A percentile compares a stretch with the other conserved stretches of the same genome.
Evolutionary conservation across 352 stramenopile species (phyloP).

Genomic region (Phytophthora cryptogea): DNA sequence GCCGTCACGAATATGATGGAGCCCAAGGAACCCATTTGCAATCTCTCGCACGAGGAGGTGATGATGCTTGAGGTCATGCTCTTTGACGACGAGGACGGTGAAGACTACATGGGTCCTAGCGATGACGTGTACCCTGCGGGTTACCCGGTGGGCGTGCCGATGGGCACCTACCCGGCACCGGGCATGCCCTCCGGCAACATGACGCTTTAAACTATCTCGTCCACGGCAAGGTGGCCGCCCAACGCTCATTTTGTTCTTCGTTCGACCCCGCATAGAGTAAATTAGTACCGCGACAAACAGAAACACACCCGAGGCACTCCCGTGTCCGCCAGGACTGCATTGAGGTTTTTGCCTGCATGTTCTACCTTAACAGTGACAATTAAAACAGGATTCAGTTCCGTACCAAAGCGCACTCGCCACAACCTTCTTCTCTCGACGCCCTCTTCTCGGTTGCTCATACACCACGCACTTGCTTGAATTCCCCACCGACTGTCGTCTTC

Average conservation of each 20-base stretch:
- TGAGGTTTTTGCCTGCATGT: conserved; percentile 28
- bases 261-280: conserved; percentile 46
- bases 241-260: conserved; percentile 31
- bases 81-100: conserved; percentile 43
- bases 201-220: conserved; percentile 26
- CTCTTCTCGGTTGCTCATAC: conserved; percentile 1
- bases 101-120: conserved; percentile 17
- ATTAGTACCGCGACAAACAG: conserved; percentile 37
- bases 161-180: conserved; percentile 17
- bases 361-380: conserved; percentile 30
- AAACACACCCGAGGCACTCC: conserved; percentile 19
- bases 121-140: conserved; percentile 15
- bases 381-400: conserved; percentile 7
- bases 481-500: neutral
- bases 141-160: conserved; percentile 20
- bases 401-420: neutral
- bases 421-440: neutral
- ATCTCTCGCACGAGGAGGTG: conserved; percentile 45
- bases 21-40: conserved; percentile 43
- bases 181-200: conserved; percentile 30
- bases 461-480: neutral
- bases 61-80: conserved; percentile 52
- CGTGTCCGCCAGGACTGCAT: conserved; percentile 11
- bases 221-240: neutral
- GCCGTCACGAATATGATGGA: conserved; percentile 34